Conservation (phyloP, 164 flowering plant species). For the Chimonanthus praecox region DNA sequence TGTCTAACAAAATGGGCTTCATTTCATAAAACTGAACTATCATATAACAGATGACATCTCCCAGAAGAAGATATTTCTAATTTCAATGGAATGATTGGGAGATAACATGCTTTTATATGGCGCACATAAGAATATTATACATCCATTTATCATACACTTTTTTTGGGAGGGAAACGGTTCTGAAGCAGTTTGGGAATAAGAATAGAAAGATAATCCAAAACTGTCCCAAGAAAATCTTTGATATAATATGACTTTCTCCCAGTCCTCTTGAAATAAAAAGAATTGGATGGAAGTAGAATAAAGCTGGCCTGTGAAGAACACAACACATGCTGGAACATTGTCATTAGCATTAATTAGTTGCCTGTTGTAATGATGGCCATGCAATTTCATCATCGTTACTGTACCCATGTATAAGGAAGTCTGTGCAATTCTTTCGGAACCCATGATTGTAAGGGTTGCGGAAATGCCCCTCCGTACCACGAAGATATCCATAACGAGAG, state of each 20-base stretch:
- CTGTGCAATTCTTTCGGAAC: conserved; percentile 77
- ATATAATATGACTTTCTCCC: neutral
- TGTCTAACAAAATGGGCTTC: neutral
- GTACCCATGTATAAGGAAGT: conserved; percentile 73
- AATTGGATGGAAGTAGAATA: neutral
- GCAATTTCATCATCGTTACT: conserved; percentile 67
- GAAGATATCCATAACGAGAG: conserved; percentile 79
- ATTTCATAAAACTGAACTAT: neutral
- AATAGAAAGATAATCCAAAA: neutral
- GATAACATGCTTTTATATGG: neutral
- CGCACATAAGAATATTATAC: neutral
- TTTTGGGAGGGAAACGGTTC: neutral
- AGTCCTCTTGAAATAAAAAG: neutral
- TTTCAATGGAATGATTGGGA: neutral
- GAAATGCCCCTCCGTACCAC: conserved; percentile 79
- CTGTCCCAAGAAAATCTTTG: neutral
- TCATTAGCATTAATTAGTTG: conserved; percentile 20
- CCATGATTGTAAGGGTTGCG: conserved; percentile 94
- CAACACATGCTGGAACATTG: neutral
- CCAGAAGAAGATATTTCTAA: neutral
- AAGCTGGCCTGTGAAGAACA: neutral
- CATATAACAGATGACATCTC: neutral
- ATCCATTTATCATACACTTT: neutral
- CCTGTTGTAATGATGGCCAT: conserved; percentile 64
- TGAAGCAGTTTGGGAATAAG: neutral